Evolutionary conservation across 164 flowering plant genomes (phyloP), one percentile per base, ranked within the genome.

Genomic region (Warburgia ugandensis): DNA sequence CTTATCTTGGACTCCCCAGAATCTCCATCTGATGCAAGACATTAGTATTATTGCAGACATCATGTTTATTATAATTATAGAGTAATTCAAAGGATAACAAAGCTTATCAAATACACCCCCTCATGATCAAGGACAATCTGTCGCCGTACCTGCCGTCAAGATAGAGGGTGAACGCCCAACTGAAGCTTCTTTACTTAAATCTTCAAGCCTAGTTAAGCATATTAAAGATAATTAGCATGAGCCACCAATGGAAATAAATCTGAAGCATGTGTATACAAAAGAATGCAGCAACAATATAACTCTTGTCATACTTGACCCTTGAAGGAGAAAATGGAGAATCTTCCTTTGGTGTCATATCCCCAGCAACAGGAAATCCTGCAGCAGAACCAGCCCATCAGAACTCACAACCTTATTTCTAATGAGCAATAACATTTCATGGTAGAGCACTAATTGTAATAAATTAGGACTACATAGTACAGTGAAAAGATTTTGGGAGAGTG

Each of bases 301-400:
- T 14, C 36, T 22, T 9, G 11, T 27, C 57, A 46, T 90, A 90
- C 97, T 84, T 86, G 73, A 80, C 67, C 69, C 78, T 77, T 38
- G 75, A 63, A 44, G 87, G 78, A 56, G 77, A 63, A 39, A 75
- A 69, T 30, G 73, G 58, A 55, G 80, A 71, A 36, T 86, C 95
- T 66, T 77, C 90, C 61, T 84, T 84, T 42, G 71, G 36, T 19
- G 52, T 48, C 61, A 48, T 70, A 48, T 77, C 89, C 45, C 69
- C 84, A 20, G 60, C 59, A 43, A 48, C 31, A 36, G 77, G 56
- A 60, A 67, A 53, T 53, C 78, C 89, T 78, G 77, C 21, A 19
- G 29, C 20, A 59, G 29, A 54, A 43, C 12, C 12, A 45, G 3
- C 5, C 14, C 14, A 37, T 37, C 17, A 6, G 41, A 37, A 37